Evolutionary conservation across 2,329 filamentous ascomycete species (phyloP).

Genomic region (Chaetomium globosum): DNA sequence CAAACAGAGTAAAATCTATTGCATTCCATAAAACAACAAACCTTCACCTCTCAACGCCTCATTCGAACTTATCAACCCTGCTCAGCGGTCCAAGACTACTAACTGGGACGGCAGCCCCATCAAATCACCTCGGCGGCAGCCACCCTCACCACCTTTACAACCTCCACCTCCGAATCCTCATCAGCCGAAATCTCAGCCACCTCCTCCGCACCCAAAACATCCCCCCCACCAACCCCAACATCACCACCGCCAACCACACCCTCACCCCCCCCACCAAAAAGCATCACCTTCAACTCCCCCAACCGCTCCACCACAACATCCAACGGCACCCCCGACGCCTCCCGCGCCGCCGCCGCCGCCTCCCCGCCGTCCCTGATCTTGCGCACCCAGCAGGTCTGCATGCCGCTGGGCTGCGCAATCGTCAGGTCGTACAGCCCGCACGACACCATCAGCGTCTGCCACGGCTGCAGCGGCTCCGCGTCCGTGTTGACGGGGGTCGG

Average conservation of each 20-base stretch:
- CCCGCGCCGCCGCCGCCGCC: too few species aligned
- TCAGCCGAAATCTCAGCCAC: neutral
- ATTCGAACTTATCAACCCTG: neutral
- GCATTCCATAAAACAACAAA: neutral
- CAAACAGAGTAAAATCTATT: neutral
- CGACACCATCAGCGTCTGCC: conserved; percentile 11
- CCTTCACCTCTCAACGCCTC: neutral
- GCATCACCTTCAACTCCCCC: neutral
- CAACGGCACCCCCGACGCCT: neutral
- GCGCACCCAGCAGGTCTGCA: conserved; percentile 17
- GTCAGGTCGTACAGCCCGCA: conserved; percentile 15
- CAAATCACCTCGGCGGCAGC: neutral
- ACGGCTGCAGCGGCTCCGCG: neutral
- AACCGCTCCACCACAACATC: neutral
- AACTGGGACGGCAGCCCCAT: neutral
- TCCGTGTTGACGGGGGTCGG: neutral
- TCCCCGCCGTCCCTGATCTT: neutral
- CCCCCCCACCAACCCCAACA: too few species aligned
- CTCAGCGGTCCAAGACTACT: neutral
- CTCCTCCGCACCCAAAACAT: neutral
- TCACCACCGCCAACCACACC: too few species aligned
- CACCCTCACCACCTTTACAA: neutral
- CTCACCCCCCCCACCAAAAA: neutral
- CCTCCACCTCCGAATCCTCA: conserved; percentile 1
- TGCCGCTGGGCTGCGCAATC: neutral